A percentile compares a stretch with the other conserved stretches of the same genome.
phyloP scores from a whole-genome alignment of 2,329 filamentous ascomycete species.

The Macrophomina phaseolina region DNA sequence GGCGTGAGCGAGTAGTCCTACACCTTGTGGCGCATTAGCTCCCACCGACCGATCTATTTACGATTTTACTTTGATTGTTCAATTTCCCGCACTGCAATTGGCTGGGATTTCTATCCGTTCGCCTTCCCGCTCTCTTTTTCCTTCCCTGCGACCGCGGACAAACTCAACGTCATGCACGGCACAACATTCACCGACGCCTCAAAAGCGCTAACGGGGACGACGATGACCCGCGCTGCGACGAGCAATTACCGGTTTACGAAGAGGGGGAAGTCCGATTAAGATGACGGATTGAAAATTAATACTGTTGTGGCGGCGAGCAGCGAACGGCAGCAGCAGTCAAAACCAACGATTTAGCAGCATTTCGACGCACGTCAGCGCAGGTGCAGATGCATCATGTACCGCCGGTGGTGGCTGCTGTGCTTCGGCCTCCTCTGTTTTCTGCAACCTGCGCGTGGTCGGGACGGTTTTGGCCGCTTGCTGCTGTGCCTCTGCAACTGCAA shows the following conservation, averaged over 20 bases:
- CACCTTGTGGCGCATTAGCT: neutral
- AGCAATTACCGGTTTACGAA: neutral
- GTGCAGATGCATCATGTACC: neutral
- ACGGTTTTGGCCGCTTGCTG: neutral
- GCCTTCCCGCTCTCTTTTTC: neutral
- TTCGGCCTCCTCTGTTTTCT: neutral
- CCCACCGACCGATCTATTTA: neutral
- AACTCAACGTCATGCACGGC: neutral
- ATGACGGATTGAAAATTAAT: neutral
- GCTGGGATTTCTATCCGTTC: neutral
- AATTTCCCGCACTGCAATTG: neutral
- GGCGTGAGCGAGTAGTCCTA: neutral
- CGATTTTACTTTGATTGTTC: neutral
- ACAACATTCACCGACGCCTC: neutral
- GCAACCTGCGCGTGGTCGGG: conserved; percentile 4
- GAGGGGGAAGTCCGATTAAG: conserved; percentile 11
- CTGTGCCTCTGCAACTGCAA: neutral
- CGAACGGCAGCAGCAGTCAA: neutral
- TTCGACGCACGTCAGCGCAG: conserved; percentile 10
- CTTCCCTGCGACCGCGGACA: neutral
- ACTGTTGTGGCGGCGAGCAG: neutral
- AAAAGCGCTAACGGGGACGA: neutral
- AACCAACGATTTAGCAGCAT: neutral
- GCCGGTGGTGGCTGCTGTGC: neutral
- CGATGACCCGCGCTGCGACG: neutral